Evolutionary conservation across 768 basidiomycete genomes (phyloP), one percentile per base, ranked within the genome.

Genomic region (Pleurotus salmoneostramineus): DNA sequence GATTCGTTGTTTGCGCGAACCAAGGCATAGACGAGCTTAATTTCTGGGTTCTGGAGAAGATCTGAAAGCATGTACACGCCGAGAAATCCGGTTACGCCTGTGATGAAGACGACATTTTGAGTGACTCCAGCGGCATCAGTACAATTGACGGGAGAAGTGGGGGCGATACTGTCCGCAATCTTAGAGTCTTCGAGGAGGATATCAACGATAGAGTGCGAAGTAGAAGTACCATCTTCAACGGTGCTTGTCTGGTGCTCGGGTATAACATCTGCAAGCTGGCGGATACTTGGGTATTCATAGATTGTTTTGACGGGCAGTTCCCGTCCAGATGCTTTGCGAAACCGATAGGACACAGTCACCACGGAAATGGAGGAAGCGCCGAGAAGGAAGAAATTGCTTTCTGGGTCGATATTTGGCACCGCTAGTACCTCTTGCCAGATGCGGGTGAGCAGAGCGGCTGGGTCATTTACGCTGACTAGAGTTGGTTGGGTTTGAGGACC

Each of bases 41-140:
- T 47, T 6, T 34, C 32, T 14, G 8, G 32, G 34, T 35, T 5
- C 4, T 37, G 35, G 47, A 57, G 44, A 2, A 57, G 15, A 1
- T 57, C 46, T 10, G n/a, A 17, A n/a, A 57, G 44, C 4, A 57
- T 31, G 31, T 49, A 57, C 6, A 42, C 47, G 27, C 44, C 56
- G 5, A 57, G 31, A 40, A 57, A 57, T n/a, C 56, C 56, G 11
- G 56, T 57, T 40, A 47, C 56, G 14, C 56, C 56, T 3, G 56
- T 57, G 33, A 57, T 14, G 31, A 57, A 57, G 12, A 57, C 56
- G 17, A 6, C 7, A 5, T 17, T 34, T 12, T 11, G 32, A 6
- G n/a, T 8, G 7, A 34, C n/a, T 8, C 21, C n/a, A 7, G 11
- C n/a, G 15, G 6, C 31, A 40, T 43, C 17, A 42, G 17, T 42